These are phyloP conservation scores for Przewalskia tangutica DNA, from an alignment of 257 asterid genomes.

Conservation along the genomic window DNA sequence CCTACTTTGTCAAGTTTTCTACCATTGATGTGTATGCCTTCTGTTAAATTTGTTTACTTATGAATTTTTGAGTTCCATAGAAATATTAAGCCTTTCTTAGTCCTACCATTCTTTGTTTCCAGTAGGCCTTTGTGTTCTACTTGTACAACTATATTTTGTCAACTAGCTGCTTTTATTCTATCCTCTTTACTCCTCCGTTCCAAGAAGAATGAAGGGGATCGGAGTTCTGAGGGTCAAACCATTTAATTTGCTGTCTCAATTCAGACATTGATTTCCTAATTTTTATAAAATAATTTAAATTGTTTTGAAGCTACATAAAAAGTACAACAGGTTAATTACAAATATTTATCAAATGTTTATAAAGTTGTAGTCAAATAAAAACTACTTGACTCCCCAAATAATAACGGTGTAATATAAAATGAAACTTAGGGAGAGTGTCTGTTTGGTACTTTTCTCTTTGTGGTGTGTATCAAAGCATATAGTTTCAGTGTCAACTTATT, in stretches of 20 bases:
- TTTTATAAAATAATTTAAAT: not conserved
- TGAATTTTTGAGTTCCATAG: not conserved
- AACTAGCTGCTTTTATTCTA: not conserved
- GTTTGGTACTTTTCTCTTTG: not conserved
- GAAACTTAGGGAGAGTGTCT: not conserved
- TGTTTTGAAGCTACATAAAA: not conserved
- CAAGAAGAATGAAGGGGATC: not conserved
- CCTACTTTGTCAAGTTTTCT: not conserved
- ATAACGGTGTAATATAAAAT: not conserved
- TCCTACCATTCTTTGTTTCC: not conserved
- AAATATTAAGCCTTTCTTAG: not conserved
- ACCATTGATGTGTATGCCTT: not conserved
- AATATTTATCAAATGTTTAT: not conserved
- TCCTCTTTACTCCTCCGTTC: not conserved
- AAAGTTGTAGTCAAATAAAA: not conserved
- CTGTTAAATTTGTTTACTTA: not conserved
- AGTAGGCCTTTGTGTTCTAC: not conserved
- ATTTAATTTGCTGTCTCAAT: not conserved
- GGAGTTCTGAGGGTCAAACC: not conserved
- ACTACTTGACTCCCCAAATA: not conserved
- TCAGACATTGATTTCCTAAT: not conserved
- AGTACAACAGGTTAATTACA: not conserved
- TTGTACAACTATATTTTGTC: not conserved
- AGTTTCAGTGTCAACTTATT: not conserved
- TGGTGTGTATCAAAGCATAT: not conserved